Conservation (phyloP, 495 filamentous ascomycete genomes). For the Parachaetomium inaequale region DNA sequence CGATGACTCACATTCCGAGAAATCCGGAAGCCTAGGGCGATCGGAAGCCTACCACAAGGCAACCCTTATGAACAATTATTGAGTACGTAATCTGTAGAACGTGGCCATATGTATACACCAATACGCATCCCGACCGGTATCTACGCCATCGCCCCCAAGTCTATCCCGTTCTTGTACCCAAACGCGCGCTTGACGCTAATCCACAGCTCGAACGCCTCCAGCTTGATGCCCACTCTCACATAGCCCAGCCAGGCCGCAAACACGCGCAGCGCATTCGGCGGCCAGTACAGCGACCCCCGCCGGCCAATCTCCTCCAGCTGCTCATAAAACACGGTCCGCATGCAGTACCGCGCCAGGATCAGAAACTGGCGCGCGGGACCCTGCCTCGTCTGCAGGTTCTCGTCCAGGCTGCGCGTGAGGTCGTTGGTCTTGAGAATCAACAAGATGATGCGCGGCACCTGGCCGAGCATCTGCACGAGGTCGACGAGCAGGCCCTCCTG, state of each 20-base stretch:
- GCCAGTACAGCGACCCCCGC: conserved; percentile 46
- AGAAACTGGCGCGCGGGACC: conserved; percentile 87
- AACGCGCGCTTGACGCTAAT: conserved; percentile 50
- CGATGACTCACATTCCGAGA: background rate
- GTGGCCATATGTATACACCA: background rate
- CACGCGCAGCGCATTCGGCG: conserved; percentile 46
- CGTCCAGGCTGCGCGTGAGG: conserved; percentile 88
- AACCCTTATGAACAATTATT: background rate
- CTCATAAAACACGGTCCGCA: conserved; percentile 82
- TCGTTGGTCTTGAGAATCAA: conserved; percentile 98
- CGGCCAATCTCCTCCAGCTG: conserved; percentile 65
- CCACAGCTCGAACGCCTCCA: conserved; percentile 58
- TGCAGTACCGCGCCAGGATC: conserved; percentile 91
- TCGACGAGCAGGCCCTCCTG: conserved; percentile 84
- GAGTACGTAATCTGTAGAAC: background rate
- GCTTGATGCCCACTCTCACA: conserved; percentile 50
- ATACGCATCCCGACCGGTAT: conserved; percentile 2
- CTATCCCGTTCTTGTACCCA: conserved; percentile 24
- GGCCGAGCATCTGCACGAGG: conserved; percentile 80
- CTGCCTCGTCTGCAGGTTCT: conserved; percentile 83
- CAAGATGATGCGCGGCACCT: conserved; percentile 87
- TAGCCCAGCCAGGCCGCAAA: conserved; percentile 50
- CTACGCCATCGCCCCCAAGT: conserved; percentile 16
- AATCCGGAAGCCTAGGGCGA: conserved; percentile 3
- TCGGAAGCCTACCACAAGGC: background rate